A percentile compares a stretch with the other conserved stretches of the same genome.
Conservation (phyloP, 495 filamentous ascomycete species). For the Cenococcum geophilum region DNA sequence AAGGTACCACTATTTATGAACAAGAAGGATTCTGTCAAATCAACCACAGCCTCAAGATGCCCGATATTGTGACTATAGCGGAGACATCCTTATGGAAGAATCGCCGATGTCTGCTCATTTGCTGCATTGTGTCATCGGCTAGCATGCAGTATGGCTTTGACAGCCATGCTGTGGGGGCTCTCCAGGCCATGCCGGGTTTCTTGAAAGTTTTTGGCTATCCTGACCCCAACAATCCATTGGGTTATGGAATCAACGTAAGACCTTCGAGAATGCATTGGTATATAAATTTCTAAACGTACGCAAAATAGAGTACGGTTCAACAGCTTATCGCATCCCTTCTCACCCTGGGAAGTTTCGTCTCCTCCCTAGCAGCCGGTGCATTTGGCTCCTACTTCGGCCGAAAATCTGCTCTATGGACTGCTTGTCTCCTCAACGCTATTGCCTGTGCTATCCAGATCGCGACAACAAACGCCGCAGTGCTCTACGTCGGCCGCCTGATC, state of each 20-base stretch:
- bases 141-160: slow-evolving; percentile 27
- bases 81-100: slow-evolving; percentile 14
- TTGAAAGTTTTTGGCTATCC: no score
- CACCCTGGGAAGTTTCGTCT: slow-evolving; percentile 18
- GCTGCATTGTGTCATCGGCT: slow-evolving; percentile 17
- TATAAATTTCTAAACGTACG: neutral
- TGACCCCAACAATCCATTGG: no score
- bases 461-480: neutral
- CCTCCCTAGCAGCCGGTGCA: slow-evolving; percentile 46
- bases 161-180: slow-evolving; percentile 10
- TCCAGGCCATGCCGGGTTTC: neutral
- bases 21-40: no score
- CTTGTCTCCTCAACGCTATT: slow-evolving; percentile 15
- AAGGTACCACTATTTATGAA: no score
- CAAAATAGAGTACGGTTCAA: slow-evolving; percentile 25
- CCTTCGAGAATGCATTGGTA: neutral
- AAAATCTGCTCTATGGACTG: slow-evolving; percentile 26
- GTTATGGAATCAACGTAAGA: no score
- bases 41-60: no score
- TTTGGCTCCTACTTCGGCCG: slow-evolving; percentile 29
- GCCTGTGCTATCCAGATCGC: slow-evolving; percentile 19
- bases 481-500: slow-evolving; percentile 23
- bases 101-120: slow-evolving; percentile 24
- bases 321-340: slow-evolving; percentile 27
- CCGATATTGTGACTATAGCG: neutral